Conservation (phyloP, 2,329 filamentous ascomycete species). For the Monilinia fructicola region DNA sequence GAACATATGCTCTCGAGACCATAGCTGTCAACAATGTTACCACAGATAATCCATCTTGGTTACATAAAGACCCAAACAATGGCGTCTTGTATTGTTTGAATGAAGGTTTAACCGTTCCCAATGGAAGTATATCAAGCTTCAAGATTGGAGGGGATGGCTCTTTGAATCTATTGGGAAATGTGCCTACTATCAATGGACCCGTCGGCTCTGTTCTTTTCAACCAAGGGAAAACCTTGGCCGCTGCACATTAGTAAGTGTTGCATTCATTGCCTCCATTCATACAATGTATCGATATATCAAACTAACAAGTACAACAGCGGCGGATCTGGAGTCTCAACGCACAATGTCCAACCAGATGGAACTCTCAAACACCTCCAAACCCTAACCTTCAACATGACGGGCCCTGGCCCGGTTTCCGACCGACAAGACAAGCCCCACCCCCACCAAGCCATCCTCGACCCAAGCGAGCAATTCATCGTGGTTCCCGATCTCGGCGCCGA, state of each 20-base stretch:
- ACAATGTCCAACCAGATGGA: constrained; percentile 10
- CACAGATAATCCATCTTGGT: constrained; percentile 33
- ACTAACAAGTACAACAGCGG: constrained; percentile 26
- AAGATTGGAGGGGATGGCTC: constrained; percentile 43
- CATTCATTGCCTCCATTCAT: background rate
- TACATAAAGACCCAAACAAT: constrained; percentile 33
- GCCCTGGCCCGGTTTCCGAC: constrained; percentile 41
- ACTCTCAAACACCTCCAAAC: constrained; percentile 40
- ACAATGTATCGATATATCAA: background rate
- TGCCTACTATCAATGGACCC: constrained; percentile 43
- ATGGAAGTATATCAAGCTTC: constrained; percentile 32
- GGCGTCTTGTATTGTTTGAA: constrained; percentile 36
- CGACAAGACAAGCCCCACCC: constrained; percentile 51
- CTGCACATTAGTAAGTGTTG: constrained; percentile 38
- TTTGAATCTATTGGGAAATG: constrained; percentile 43
- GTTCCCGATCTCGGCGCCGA: constrained; percentile 56
- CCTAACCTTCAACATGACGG: constrained; percentile 44
- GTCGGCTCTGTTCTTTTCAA: constrained; percentile 47
- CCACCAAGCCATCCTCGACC: constrained; percentile 54
- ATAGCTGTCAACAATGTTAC: constrained; percentile 32
- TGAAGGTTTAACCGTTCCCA: constrained; percentile 27
- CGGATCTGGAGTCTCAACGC: constrained; percentile 28
- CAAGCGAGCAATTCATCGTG: constrained; percentile 50
- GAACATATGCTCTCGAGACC: constrained; percentile 30
- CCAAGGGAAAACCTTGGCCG: constrained; percentile 41